Evolutionary conservation across 2,329 filamentous ascomycete species (phyloP).

Genomic region (Beauveria asiatica): DNA sequence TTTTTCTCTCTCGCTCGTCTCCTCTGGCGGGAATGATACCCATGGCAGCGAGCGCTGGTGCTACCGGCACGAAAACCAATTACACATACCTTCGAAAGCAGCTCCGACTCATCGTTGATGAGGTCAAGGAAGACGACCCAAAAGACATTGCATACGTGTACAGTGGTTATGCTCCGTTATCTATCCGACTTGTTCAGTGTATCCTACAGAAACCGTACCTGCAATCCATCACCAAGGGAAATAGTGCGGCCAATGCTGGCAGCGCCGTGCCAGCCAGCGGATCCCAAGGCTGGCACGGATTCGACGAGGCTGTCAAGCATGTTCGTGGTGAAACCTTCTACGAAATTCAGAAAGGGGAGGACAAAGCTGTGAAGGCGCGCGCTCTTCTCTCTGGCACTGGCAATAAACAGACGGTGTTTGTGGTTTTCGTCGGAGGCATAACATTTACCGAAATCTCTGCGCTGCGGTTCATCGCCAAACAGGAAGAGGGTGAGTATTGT

Average conservation of each 20-base stretch:
- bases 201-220: slow-evolving; percentile 86
- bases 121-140: slow-evolving; percentile 90
- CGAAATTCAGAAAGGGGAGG: slow-evolving; percentile 82
- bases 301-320: slow-evolving; percentile 85
- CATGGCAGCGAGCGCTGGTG: slow-evolving; percentile 49
- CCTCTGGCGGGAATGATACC: slow-evolving; percentile 75
- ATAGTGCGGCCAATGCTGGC: slow-evolving; percentile 28
- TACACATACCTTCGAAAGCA: slow-evolving; percentile 82
- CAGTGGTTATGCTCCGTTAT: slow-evolving; percentile 90
- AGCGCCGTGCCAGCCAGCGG: slow-evolving; percentile 39
- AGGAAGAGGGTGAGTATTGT: slow-evolving; percentile 57
- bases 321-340: slow-evolving; percentile 85
- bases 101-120: slow-evolving; percentile 84
- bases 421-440: slow-evolving; percentile 97
- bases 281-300: slow-evolving; percentile 81
- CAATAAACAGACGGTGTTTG: slow-evolving; percentile 76
- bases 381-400: slow-evolving; percentile 73
- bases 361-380: slow-evolving; percentile 82
- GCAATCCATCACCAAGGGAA: slow-evolving; percentile 58
- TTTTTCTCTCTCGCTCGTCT: slow-evolving; percentile 70
- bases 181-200: slow-evolving; percentile 83
- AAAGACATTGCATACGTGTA: slow-evolving; percentile 98
- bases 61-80: slow-evolving; percentile 68
- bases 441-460: slow-evolving; percentile 96
- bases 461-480: slow-evolving; percentile 76